phyloP scores from a whole-genome alignment of 345 rosid genomes.

The Carallia brachiata region DNA sequence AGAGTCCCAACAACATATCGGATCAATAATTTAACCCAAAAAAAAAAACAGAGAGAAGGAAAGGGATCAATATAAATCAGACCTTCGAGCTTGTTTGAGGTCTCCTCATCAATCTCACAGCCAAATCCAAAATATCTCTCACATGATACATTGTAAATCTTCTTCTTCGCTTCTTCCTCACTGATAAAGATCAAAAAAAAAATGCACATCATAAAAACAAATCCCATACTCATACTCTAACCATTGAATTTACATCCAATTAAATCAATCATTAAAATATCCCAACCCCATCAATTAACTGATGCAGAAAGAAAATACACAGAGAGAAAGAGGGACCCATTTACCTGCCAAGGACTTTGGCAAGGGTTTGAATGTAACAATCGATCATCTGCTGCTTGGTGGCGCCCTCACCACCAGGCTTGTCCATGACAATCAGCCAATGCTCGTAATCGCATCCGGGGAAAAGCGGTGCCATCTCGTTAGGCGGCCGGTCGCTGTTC shows the following conservation, averaged over 20 bases:
- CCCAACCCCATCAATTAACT: too few relatives aligned
- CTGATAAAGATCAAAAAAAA: constrained; percentile 26
- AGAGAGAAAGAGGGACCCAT: not conserved
- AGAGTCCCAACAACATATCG: not conserved
- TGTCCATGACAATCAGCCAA: constrained; percentile 96
- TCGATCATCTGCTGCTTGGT: constrained; percentile 94
- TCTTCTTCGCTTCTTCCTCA: constrained; percentile 89
- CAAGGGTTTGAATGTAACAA: constrained; percentile 71
- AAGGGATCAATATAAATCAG: not conserved
- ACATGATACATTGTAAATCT: constrained; percentile 89
- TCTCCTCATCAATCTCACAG: constrained; percentile 95
- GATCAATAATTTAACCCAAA: not conserved
- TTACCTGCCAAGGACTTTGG: constrained; percentile 80
- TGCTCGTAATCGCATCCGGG: constrained; percentile 93
- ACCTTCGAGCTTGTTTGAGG: constrained; percentile 94
- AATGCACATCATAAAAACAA: not conserved
- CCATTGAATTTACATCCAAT: not conserved
- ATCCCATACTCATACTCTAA: not conserved
- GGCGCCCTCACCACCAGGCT: constrained; percentile 86
- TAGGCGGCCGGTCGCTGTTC: constrained; percentile 90
- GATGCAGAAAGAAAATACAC: too few relatives aligned
- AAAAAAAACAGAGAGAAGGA: not conserved
- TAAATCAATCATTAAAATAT: not conserved
- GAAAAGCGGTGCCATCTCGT: constrained; percentile 90
- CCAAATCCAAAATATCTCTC: constrained; percentile 97